These are phyloP conservation scores for Plasmodium malariae DNA, from an alignment of 169 alveolate species.

Conservation along the genomic window DNA sequence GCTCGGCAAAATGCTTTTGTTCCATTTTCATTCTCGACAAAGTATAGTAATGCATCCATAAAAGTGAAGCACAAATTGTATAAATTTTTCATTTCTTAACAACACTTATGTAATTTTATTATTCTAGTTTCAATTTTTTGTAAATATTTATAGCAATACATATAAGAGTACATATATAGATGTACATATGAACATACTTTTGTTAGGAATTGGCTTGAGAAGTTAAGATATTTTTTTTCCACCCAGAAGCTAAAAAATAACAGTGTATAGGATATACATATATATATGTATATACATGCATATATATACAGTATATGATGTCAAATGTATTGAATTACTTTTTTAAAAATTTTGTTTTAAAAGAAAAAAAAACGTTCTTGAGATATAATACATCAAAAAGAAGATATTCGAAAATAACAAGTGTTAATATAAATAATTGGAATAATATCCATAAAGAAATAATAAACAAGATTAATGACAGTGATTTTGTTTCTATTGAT, in stretches of 20 bases:
- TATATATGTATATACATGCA: neutral
- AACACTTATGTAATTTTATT: too few species aligned
- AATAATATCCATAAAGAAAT: slow-evolving; percentile 72
- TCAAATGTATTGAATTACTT: slow-evolving; percentile 38
- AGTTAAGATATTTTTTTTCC: too few species aligned
- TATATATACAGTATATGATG: slow-evolving; percentile 24
- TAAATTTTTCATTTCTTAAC: too few species aligned
- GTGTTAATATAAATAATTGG: slow-evolving; percentile 76
- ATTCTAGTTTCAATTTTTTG: too few species aligned
- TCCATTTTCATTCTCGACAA: too few species aligned
- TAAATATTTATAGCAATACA: too few species aligned
- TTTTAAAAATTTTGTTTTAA: slow-evolving; percentile 63
- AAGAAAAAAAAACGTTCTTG: slow-evolving; percentile 39
- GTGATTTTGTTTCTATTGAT: slow-evolving; percentile 87
- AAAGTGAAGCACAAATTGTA: too few species aligned
- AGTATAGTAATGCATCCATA: too few species aligned
- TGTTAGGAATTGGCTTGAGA: too few species aligned
- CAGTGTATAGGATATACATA: neutral
- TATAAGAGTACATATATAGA: too few species aligned
- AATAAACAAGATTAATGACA: slow-evolving; percentile 70
- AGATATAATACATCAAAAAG: slow-evolving; percentile 35
- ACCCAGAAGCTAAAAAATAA: neutral
- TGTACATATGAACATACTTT: too few species aligned
- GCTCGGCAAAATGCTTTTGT: too few species aligned
- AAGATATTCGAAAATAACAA: slow-evolving; percentile 60